Base-by-base conservation (phyloP, 108 stramenopile species). In the Cyclotella baltica region DNA sequence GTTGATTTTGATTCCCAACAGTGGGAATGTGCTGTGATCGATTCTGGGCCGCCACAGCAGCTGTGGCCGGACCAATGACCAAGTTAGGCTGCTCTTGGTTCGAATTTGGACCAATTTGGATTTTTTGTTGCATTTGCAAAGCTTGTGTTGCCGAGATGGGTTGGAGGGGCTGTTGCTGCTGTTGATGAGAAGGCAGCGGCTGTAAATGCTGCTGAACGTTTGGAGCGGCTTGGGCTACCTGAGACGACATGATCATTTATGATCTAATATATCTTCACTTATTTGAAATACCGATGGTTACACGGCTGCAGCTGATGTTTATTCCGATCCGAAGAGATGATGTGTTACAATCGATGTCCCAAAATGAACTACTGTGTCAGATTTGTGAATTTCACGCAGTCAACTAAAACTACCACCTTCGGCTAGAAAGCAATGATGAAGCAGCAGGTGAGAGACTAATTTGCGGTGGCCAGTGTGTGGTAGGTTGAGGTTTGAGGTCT, bases 31-130 rank as follows among this genome's bases (percentile, higher is more conserved):
- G 59, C 31, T 61, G 59, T 34, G 59, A 33, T 61, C 59, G 1
- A 19, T 11, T 33, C 13, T 30, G 31, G n/a, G 59, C 33, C 15
- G 59, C 59, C 30, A 33, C 6, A 19, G 59, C 59, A 8, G 59
- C 59, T 16, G 31, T 61, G 30, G 59, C 30, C 13, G 59, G 59
- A 33, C 31, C 59, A n/a, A 61, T 31, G 20, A 34, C 15, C 19
- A 1, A 10, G 6, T 33, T 23, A 11, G 55, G n/a, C 25, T 75
- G 63, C 5, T 23, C 20, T 40, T 70, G 70, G n/a, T n/a, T n/a
- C n/a, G n/a, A n/a, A 55, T 72, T 63, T 0, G 63, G 35, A 20
- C 64, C 50, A 16, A 53, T 62, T 35, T 72, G 70, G n/a, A 25
- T 40, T 15, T 56, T 50, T 38, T 66, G 77, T 47, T 70, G 77